A percentile compares a stretch with the other conserved stretches of the same genome.
Conservation (phyloP, 2,329 filamentous ascomycete species). For the Epichloe baconii region DNA sequence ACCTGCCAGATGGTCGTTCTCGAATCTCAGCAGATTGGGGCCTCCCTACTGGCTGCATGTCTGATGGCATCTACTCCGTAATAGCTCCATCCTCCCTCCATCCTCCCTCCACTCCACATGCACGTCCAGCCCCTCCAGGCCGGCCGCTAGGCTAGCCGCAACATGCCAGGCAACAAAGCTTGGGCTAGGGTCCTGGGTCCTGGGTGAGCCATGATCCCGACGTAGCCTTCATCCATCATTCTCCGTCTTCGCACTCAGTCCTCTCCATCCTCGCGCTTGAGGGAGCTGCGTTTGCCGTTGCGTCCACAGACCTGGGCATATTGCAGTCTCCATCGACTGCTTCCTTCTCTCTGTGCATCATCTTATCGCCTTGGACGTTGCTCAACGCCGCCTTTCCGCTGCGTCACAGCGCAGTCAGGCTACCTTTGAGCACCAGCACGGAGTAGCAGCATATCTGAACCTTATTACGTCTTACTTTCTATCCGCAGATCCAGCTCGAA, state of each 20-base stretch:
- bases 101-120: no score
- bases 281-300: not conserved
- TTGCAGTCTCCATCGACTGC: not conserved
- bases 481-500: not conserved
- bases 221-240: not conserved
- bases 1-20: no score
- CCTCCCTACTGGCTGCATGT: no score
- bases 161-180: no score
- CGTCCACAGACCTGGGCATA: not conserved
- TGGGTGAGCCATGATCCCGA: not conserved
- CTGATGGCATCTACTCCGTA: no score
- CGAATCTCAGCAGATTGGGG: no score
- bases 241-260: not conserved
- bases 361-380: not conserved
- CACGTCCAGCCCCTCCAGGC: no score
- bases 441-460: not conserved
- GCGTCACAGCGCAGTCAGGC: no score
- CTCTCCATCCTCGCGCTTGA: not conserved
- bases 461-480: not conserved
- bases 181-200: no score
- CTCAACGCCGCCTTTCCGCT: not conserved
- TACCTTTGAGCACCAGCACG: not conserved
- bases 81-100: no score
- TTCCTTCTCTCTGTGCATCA: not conserved
- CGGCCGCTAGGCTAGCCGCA: no score